These are phyloP conservation scores for Heterobasidion parviporum DNA, from an alignment of 1,284 basidiomycete genomes.

Conservation along the genomic window DNA sequence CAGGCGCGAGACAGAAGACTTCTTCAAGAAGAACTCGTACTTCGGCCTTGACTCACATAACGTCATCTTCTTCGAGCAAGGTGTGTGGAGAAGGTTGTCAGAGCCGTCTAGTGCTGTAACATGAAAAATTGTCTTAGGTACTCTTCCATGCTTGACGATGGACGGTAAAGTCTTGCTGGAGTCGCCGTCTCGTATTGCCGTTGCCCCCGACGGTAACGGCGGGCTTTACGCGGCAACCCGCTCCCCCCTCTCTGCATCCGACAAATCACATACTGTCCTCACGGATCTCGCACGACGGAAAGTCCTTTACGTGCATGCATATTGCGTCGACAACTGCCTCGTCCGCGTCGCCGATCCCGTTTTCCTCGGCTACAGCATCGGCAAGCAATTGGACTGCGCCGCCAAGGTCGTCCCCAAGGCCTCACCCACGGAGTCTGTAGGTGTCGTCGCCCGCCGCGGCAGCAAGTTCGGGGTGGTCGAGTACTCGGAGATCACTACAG, in stretches of 20 bases:
- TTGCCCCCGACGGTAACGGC: conserved; percentile 97
- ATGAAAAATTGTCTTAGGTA: conserved; percentile 47
- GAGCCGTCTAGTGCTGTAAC: background rate
- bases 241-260: conserved; percentile 56
- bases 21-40: conserved; percentile 72
- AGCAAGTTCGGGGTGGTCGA: conserved; percentile 89
- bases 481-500: conserved; percentile 91
- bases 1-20: conserved; percentile 77
- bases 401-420: conserved; percentile 96
- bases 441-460: conserved; percentile 83
- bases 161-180: conserved; percentile 94
- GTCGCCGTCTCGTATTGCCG: conserved; percentile 68
- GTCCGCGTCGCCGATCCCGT: conserved; percentile 95
- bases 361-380: conserved; percentile 91
- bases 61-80: conserved; percentile 96
- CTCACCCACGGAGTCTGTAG: conserved; percentile 85
- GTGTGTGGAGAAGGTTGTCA: conserved; percentile 34
- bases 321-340: conserved; percentile 99
- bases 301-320: conserved; percentile 88
- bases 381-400: conserved; percentile 80
- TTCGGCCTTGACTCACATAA: conserved; percentile 82
- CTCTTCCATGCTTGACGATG: conserved; percentile 89
- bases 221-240: conserved; percentile 94
- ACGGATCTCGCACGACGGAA: conserved; percentile 75
- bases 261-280: conserved; percentile 69